These are phyloP conservation scores for Diplodia scrobiculata DNA, from an alignment of 2,329 filamentous ascomycete species.

Conservation along the genomic window DNA sequence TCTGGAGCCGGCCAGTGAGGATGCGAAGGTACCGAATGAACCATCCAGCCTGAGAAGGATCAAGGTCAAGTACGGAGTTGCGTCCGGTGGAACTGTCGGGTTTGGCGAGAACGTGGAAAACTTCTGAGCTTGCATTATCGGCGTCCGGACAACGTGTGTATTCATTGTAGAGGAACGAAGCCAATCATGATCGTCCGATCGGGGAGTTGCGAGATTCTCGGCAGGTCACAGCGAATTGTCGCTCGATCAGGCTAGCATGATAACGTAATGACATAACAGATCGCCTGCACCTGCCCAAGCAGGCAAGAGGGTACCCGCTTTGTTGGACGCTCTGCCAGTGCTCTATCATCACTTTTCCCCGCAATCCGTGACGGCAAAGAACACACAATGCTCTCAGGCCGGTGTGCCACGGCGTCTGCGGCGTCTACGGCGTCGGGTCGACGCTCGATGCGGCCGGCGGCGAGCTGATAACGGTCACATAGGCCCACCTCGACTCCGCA, in stretches of 20 bases:
- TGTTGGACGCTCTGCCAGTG: neutral
- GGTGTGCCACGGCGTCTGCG: slow-evolving; percentile 9
- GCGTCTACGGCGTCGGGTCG: slow-evolving; percentile 14
- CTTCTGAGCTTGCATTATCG: neutral
- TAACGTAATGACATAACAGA: slow-evolving; percentile 1
- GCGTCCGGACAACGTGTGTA: neutral
- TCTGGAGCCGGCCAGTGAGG: neutral
- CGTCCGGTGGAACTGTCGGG: neutral
- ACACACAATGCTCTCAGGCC: neutral
- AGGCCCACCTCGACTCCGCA: slow-evolving; percentile 9
- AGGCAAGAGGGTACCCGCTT: neutral
- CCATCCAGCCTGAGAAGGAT: neutral
- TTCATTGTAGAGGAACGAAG: neutral
- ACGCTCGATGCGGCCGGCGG: slow-evolving; percentile 2
- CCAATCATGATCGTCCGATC: neutral
- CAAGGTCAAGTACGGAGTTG: slow-evolving; percentile 3
- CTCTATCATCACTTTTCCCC: neutral
- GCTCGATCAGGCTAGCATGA: neutral
- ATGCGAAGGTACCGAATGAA: neutral
- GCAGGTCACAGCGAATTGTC: slow-evolving; percentile 10
- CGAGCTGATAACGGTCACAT: slow-evolving; percentile 14
- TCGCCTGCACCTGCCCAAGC: neutral
- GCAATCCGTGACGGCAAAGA: neutral
- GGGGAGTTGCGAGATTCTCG: neutral
- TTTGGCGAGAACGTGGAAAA: neutral